Evolutionary conservation across 495 filamentous ascomycete genomes (phyloP).

Genomic region (Acidomyces sp.): DNA sequence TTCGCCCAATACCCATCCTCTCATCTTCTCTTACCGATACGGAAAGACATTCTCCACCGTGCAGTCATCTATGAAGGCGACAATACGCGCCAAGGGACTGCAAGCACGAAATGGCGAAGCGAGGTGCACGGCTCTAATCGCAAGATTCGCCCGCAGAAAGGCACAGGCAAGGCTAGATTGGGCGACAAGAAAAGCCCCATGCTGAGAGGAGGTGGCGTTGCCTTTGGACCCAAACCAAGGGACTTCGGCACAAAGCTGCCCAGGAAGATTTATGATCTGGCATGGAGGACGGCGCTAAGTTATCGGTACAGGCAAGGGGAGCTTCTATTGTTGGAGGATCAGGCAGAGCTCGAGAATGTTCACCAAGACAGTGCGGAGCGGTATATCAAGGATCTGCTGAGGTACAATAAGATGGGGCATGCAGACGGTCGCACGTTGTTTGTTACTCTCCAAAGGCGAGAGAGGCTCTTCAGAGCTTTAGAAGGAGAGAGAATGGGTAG

Average conservation of each 20-base stretch:
- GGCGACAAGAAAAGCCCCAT: slow-evolving; percentile 76
- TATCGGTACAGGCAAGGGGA: slow-evolving; percentile 80
- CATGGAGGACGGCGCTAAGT: slow-evolving; percentile 87
- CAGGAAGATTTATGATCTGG: slow-evolving; percentile 85
- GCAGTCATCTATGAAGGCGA: slow-evolving; percentile 91
- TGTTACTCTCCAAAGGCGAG: slow-evolving; percentile 45
- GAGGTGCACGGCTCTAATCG: slow-evolving; percentile 70
- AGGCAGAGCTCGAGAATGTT: slow-evolving; percentile 42
- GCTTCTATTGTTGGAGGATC: slow-evolving; percentile 67
- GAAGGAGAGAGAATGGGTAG: slow-evolving; percentile 38
- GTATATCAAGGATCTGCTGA: slow-evolving; percentile 51
- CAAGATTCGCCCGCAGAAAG: slow-evolving; percentile 79
- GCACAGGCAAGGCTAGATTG: slow-evolving; percentile 61
- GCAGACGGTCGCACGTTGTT: slow-evolving; percentile 60
- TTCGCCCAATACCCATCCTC: slow-evolving; percentile 67
- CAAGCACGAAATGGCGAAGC: slow-evolving; percentile 66
- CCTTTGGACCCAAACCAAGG: slow-evolving; percentile 72
- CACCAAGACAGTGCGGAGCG: slow-evolving; percentile 32
- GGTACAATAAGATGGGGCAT: slow-evolving; percentile 58
- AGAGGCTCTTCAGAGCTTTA: slow-evolving; percentile 46
- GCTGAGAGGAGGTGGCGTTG: slow-evolving; percentile 70
- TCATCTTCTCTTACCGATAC: slow-evolving; percentile 73
- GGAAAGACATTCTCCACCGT: slow-evolving; percentile 84
- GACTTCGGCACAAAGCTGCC: slow-evolving; percentile 78
- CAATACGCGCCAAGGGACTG: slow-evolving; percentile 72